These are phyloP conservation scores for Pulicaria dysenterica DNA, from an alignment of 129 eudicot species.

Conservation along the genomic window DNA sequence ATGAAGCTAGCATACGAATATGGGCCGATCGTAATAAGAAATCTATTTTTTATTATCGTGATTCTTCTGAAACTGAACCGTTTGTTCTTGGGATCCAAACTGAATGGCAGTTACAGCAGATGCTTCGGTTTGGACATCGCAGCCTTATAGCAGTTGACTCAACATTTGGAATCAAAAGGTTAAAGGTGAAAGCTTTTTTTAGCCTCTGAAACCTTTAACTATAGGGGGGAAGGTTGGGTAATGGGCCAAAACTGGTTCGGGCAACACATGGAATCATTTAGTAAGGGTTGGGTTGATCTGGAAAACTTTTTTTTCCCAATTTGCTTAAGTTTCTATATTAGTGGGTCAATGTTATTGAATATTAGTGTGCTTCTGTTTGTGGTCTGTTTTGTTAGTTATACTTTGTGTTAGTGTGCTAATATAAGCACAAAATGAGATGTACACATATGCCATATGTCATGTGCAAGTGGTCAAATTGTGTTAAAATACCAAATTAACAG, in stretches of 20 bases:
- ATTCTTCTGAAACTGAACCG: constrained; percentile 70
- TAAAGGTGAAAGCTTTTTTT: constrained; percentile 53
- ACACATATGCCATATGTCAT: too few relatives aligned
- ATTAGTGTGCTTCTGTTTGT: too few relatives aligned
- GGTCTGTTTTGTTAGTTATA: too few relatives aligned
- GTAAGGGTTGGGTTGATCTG: background rate
- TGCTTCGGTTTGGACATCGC: constrained; percentile 92
- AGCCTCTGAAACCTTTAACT: background rate
- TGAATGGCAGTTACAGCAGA: constrained; percentile 97
- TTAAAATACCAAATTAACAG: too few relatives aligned
- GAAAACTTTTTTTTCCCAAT: background rate
- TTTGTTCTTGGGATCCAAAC: constrained; percentile 94
- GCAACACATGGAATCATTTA: background rate
- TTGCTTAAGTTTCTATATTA: background rate
- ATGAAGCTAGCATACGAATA: constrained; percentile 80
- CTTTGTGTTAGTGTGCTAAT: too few relatives aligned
- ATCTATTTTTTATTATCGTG: constrained; percentile 70
- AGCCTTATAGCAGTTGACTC: constrained; percentile 89
- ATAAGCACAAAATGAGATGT: too few relatives aligned
- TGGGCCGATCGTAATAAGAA: constrained; percentile 92
- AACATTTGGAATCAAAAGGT: constrained; percentile 80
- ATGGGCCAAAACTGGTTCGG: background rate
- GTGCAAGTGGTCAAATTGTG: too few relatives aligned
- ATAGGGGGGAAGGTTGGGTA: background rate
- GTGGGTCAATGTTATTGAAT: too few relatives aligned